Percentiles rank a stretch among this genome's conserved stretches.
Evolutionary conservation across 345 rosid species (phyloP).

Genomic region (Ceriops zippeliana): DNA sequence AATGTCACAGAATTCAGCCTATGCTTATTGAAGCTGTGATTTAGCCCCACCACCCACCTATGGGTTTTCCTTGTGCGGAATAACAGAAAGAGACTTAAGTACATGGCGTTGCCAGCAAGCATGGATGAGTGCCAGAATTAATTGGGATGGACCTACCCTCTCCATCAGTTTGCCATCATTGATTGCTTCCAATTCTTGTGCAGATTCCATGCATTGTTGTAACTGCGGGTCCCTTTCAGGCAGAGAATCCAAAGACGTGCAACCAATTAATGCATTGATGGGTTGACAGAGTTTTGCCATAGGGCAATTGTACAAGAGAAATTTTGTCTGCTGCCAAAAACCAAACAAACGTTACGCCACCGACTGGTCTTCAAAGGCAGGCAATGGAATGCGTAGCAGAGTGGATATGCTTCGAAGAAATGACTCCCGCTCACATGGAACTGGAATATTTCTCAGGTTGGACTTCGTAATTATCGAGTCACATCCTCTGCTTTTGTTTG

Average conservation of each 20-base stretch:
- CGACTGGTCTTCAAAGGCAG: no score
- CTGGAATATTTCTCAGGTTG: not conserved
- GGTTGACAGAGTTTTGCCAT: no score
- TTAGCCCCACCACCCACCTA: no score
- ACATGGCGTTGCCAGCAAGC: not conserved
- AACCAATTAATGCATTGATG: slow-evolving; percentile 17
- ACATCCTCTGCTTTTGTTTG: not conserved
- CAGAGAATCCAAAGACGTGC: slow-evolving; percentile 28
- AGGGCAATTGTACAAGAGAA: not conserved
- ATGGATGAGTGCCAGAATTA: not conserved
- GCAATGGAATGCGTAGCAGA: not conserved
- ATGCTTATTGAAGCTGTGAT: no score
- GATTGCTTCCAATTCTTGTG: not conserved
- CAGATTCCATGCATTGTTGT: not conserved
- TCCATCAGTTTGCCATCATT: no score
- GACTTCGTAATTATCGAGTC: not conserved
- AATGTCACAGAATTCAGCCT: no score
- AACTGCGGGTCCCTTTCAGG: slow-evolving; percentile 15
- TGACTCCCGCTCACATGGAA: not conserved
- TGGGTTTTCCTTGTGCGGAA: not conserved
- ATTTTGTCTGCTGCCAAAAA: not conserved
- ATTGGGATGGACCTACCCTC: not conserved
- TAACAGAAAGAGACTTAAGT: not conserved
- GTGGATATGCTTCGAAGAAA: not conserved
- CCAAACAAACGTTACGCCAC: no score